These are phyloP conservation scores for Lipomyces yamanashiensis DNA, from an alignment of 805 yeast species.

Conservation along the genomic window DNA sequence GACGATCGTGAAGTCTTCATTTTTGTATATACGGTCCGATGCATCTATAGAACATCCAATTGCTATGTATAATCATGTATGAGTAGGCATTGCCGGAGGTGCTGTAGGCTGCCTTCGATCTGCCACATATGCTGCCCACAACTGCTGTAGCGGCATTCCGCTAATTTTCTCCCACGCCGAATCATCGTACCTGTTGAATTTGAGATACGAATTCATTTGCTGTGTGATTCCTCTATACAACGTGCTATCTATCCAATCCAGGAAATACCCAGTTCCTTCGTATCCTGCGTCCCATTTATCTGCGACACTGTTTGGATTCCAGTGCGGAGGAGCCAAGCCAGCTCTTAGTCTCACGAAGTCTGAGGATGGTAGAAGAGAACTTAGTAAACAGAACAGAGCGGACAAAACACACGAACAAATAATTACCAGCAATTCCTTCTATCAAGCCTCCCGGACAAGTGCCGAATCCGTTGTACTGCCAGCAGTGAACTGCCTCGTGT, in stretches of 20 bases:
- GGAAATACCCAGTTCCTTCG: conserved; percentile 18
- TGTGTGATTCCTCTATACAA: background rate
- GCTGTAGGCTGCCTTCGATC: background rate
- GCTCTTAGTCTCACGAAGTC: conserved; percentile 20
- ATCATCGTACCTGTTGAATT: background rate
- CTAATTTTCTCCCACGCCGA: conserved; percentile 4
- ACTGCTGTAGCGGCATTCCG: conserved; percentile 1
- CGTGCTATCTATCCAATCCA: conserved; percentile 15
- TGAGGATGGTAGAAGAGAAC: background rate
- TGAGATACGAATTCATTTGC: conserved; percentile 4
- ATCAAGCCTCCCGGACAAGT: conserved; percentile 17
- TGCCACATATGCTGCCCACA: conserved; percentile 5
- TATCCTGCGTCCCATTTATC: conserved; percentile 23
- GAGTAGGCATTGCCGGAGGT: conserved; percentile 13
- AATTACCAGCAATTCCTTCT: conserved; percentile 20
- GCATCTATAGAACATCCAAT: background rate
- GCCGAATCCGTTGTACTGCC: conserved; percentile 22
- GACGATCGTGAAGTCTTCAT: background rate
- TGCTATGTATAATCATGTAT: background rate
- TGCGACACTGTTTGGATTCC: conserved; percentile 3
- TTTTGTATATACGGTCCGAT: background rate
- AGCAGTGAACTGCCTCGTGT: conserved; percentile 16
- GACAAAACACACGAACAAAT: background rate
- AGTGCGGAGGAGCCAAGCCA: conserved; percentile 23
- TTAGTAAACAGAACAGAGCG: background rate